These are phyloP conservation scores for Talaromyces sp. DNA, from an alignment of 2,329 filamentous ascomycete genomes.

Conservation along the genomic window DNA sequence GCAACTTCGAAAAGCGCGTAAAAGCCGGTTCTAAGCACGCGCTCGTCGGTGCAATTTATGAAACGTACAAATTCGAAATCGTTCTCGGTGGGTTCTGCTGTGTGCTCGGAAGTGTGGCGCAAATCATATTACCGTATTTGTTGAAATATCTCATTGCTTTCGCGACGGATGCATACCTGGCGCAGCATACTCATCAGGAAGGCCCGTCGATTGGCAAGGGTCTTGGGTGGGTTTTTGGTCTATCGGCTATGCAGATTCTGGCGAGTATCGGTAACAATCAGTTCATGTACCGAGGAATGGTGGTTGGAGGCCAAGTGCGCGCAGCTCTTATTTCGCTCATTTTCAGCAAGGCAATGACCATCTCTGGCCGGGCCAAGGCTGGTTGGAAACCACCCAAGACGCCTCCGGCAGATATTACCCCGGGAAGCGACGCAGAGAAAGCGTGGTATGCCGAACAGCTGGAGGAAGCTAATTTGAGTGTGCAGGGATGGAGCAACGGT, in stretches of 20 bases:
- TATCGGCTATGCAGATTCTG: slow-evolving; percentile 75
- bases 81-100: slow-evolving; percentile 74
- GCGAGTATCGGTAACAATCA: slow-evolving; percentile 81
- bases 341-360: slow-evolving; percentile 83
- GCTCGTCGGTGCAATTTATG: slow-evolving; percentile 72
- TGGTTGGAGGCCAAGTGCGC: slow-evolving; percentile 75
- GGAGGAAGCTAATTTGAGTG: slow-evolving; percentile 31
- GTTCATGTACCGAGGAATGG: slow-evolving; percentile 87
- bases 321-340: slow-evolving; percentile 77
- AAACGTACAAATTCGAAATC: slow-evolving; percentile 78
- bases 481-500: slow-evolving; percentile 81
- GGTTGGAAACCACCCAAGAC: slow-evolving; percentile 56
- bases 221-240: slow-evolving; percentile 73
- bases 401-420: slow-evolving; percentile 41
- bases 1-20: slow-evolving; percentile 63
- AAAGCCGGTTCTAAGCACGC: slow-evolving; percentile 67
- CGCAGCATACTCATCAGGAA: slow-evolving; percentile 47
- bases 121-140: slow-evolving; percentile 76
- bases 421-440: slow-evolving; percentile 48
- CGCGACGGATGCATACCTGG: slow-evolving; percentile 69
- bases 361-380: slow-evolving; percentile 81
- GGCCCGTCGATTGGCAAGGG: slow-evolving; percentile 68
- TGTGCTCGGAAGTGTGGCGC: slow-evolving; percentile 62
- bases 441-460: slow-evolving; percentile 36
- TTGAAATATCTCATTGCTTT: slow-evolving; percentile 84